These are phyloP conservation scores for Euphrasia confusa DNA, from an alignment of 257 asterid genomes.

Conservation along the genomic window DNA sequence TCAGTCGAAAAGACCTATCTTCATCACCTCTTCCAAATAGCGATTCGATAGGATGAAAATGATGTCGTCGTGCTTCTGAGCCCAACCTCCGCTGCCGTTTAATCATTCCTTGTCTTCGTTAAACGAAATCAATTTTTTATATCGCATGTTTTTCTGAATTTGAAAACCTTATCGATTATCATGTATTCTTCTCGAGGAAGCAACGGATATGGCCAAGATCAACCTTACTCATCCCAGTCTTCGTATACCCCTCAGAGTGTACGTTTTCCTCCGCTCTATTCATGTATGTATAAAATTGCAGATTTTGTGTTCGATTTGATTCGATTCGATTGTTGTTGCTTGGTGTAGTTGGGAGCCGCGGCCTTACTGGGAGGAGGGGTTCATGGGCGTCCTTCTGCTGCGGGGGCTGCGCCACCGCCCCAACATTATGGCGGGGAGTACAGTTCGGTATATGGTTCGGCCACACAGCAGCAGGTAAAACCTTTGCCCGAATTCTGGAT, in stretches of 20 bases:
- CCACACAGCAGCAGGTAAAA: slow-evolving; percentile 49
- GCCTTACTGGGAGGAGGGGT: slow-evolving; percentile 36
- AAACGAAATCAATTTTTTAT: too few species aligned
- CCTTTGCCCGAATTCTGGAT: not conserved
- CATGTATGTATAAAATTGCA: not conserved
- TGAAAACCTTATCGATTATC: not conserved
- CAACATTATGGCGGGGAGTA: slow-evolving; percentile 74
- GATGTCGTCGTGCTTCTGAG: slow-evolving; percentile 11
- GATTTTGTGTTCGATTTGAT: too few species aligned
- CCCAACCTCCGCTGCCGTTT: not conserved
- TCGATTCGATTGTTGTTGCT: not conserved
- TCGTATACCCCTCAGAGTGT: slow-evolving; percentile 50
- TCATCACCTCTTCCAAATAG: not conserved
- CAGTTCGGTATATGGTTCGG: slow-evolving; percentile 57
- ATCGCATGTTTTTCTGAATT: slow-evolving; percentile 21
- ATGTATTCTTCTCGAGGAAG: slow-evolving; percentile 62
- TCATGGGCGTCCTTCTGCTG: slow-evolving; percentile 49
- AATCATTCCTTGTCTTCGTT: not conserved
- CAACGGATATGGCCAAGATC: slow-evolving; percentile 50
- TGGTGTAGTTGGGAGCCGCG: slow-evolving; percentile 52
- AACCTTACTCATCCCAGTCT: slow-evolving; percentile 49
- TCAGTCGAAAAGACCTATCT: not conserved
- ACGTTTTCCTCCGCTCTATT: slow-evolving; percentile 2
- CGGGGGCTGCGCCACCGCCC: slow-evolving; percentile 31
- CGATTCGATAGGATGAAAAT: not conserved